Evolutionary conservation across 2,329 filamentous ascomycete species (phyloP), one percentile per base, ranked within the genome.

Genomic region (Xylaria sp.): DNA sequence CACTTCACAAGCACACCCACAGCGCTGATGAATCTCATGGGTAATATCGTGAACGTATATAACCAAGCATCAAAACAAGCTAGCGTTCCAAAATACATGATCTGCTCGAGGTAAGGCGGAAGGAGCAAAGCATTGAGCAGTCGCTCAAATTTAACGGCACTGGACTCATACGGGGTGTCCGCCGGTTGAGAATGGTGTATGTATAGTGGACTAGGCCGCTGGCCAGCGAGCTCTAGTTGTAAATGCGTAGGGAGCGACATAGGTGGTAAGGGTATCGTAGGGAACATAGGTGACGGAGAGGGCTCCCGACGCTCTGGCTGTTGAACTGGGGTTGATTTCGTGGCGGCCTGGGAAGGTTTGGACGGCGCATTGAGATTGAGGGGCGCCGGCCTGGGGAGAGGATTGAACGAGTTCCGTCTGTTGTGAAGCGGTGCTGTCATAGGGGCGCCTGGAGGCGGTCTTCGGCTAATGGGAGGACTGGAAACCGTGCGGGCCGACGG

Each of bases 1-100:
- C 94, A 98, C 68, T 88, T 86, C 10, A 89, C 79, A 30, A 99
- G 81, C 2, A 98, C 89, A 23, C 88, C 89, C 0, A 95, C 75
- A 0, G 96, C 95, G 66, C 94, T 91, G 62, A 92, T 79, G 74
- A 99, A 98, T 2, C 96, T 88, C 67, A 99, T 86, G 0, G 96
- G 96, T 0, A 99, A 83, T 52, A 99, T 97, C 0, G 96, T 99
- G 74, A 99, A 97, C 0, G 93, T 97, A 81, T 97, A 96, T 1
- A 99, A 87, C 94, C 95, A 99, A 1, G 95, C 92, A 78, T 99
- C 96, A 6, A 99, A 84, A 80, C 96, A 99, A 7, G 95, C 94
- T 39, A 98, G 81, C 0, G 93, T 90, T 7, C 96, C 96, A 80
- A 99, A 98, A 67, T 90, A 89, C 6, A 99, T 86, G 0, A 94